phyloP scores from a whole-genome alignment of 192 early-diverging fungal genomes.

The Podila clonocystis region DNA sequence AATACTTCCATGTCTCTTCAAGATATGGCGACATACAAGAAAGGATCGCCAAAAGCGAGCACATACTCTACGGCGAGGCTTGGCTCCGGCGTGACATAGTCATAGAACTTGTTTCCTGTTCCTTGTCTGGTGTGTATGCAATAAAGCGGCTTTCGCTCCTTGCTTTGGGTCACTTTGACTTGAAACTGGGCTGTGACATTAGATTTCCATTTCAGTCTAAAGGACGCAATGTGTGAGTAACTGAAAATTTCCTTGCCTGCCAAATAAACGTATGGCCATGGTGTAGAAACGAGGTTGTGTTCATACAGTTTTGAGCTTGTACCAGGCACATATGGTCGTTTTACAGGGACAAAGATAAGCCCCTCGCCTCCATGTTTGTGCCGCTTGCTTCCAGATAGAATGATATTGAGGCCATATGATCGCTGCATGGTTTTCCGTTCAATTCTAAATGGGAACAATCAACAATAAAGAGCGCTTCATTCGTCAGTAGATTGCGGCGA shows the following conservation, averaged over 20 bases:
- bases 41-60: neutral
- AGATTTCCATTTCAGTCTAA: constrained; percentile 76
- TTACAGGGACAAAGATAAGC: constrained; percentile 75
- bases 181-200: constrained; percentile 63
- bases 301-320: constrained; percentile 62
- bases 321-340: constrained; percentile 63
- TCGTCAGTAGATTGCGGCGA: neutral
- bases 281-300: neutral
- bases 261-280: too few relatives aligned
- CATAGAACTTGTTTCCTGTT: constrained; percentile 56
- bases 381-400: constrained; percentile 72
- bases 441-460: constrained; percentile 48
- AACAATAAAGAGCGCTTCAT: neutral
- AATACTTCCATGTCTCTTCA: neutral
- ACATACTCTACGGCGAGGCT: constrained; percentile 52
- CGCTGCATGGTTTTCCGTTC: constrained; percentile 69
- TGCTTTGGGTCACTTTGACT: constrained; percentile 60
- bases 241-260: neutral
- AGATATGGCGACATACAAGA: neutral
- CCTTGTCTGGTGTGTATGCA: constrained; percentile 58
- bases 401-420: constrained; percentile 61
- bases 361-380: constrained; percentile 77
- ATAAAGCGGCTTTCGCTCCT: constrained; percentile 62
- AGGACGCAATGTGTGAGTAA: neutral
- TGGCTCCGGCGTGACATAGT: constrained; percentile 63